phyloP scores from a whole-genome alignment of 345 rosid species.

The Arabidopsis arenosa region DNA sequence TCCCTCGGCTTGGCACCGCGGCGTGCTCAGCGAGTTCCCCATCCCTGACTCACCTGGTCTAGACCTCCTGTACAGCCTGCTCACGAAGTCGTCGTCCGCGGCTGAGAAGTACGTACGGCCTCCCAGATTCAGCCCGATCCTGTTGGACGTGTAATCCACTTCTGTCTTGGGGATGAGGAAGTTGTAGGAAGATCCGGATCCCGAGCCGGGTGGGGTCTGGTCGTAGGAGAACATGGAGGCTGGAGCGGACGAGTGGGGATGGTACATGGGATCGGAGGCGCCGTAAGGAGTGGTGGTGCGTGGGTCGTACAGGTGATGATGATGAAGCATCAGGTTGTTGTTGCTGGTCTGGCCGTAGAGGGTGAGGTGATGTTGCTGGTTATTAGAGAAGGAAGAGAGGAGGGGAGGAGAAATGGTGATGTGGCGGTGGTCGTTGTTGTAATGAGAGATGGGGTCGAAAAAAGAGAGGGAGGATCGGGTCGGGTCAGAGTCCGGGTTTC shows the following conservation, averaged over 20 bases:
- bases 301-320: slow-evolving; percentile 49
- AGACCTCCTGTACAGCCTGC: slow-evolving; percentile 82
- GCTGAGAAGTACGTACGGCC: slow-evolving; percentile 94
- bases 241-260: slow-evolving; percentile 40
- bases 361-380: slow-evolving; percentile 24
- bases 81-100: slow-evolving; percentile 88
- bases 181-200: slow-evolving; percentile 31
- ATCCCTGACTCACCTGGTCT: slow-evolving; percentile 63
- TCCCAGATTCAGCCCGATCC: slow-evolving; percentile 90
- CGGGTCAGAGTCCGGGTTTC: slow-evolving; percentile 52
- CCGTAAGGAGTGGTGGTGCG: slow-evolving; percentile 48
- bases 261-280: slow-evolving; percentile 46
- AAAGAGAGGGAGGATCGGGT: slow-evolving; percentile 58
- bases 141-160: slow-evolving; percentile 56
- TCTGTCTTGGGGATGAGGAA: slow-evolving; percentile 75
- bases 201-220: neutral
- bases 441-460: slow-evolving; percentile 27
- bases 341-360: slow-evolving; percentile 27
- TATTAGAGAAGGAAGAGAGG: slow-evolving; percentile 41
- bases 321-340: slow-evolving; percentile 45
- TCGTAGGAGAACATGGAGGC: slow-evolving; percentile 59
- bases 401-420: slow-evolving; percentile 38
- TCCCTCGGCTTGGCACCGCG: slow-evolving; percentile 96
- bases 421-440: slow-evolving; percentile 47
- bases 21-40: slow-evolving; percentile 50